Conservation (phyloP, 352 stramenopile genomes). For the Globisporangium uncinulatum region DNA sequence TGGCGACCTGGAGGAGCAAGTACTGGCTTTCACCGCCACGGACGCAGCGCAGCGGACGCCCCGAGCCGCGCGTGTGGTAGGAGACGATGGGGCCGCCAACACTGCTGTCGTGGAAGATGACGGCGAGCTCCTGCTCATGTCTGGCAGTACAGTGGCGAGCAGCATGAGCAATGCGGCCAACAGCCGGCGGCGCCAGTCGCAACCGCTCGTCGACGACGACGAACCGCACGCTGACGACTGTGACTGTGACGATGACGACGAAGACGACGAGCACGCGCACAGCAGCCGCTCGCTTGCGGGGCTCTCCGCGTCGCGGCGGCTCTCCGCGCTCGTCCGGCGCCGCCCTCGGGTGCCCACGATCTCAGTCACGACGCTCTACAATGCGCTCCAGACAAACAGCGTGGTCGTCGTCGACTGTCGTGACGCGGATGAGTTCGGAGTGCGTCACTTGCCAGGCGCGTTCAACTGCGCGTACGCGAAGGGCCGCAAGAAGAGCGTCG, state of each 20-base stretch:
- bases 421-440: slow-evolving; percentile 35
- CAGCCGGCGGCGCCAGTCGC: background rate
- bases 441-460: slow-evolving; percentile 38
- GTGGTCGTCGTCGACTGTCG: slow-evolving; percentile 70
- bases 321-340: slow-evolving; percentile 18
- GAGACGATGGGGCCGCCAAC: background rate
- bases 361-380: slow-evolving; percentile 66
- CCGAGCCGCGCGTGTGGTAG: background rate
- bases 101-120: background rate
- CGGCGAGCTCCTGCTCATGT: slow-evolving; percentile 5
- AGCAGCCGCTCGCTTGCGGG: slow-evolving; percentile 13
- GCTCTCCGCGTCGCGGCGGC: slow-evolving; percentile 21
- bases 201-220: background rate
- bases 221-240: background rate
- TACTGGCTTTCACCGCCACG: background rate
- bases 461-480: slow-evolving; percentile 43
- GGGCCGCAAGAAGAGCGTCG: slow-evolving; percentile 30
- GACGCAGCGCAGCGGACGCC: background rate
- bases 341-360: slow-evolving; percentile 45
- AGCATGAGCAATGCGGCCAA: background rate
- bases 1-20: slow-evolving; percentile 4
- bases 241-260: background rate
- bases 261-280: slow-evolving; percentile 5
- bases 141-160: slow-evolving; percentile 6
- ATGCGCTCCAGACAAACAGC: slow-evolving; percentile 58